These are phyloP conservation scores for Scedosporium apiospermum DNA, from an alignment of 2,329 filamentous ascomycete species.

Conservation along the genomic window DNA sequence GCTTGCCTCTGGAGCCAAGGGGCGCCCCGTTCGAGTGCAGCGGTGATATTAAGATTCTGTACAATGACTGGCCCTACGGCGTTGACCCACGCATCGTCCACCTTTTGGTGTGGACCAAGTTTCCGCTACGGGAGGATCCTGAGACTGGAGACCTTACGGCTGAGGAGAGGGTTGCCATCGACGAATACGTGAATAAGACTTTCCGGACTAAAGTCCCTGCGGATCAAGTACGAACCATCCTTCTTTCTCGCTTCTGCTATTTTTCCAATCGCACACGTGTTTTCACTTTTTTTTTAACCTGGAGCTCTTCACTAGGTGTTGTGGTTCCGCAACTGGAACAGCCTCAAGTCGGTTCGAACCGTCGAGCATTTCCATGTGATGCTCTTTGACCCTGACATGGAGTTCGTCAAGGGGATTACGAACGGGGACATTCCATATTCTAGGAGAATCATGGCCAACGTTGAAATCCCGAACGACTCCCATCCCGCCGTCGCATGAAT, in stretches of 20 bases:
- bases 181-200: slow-evolving; percentile 56
- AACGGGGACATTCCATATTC: slow-evolving; percentile 61
- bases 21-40: slow-evolving; percentile 31
- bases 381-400: slow-evolving; percentile 65
- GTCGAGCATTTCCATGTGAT: slow-evolving; percentile 95
- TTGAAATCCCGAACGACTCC: neutral
- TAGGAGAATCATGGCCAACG: slow-evolving; percentile 22
- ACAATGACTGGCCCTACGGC: slow-evolving; percentile 94
- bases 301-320: slow-evolving; percentile 19
- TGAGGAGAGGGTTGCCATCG: slow-evolving; percentile 52
- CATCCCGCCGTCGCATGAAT: neutral
- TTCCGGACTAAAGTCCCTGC: slow-evolving; percentile 48
- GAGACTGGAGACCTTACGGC: slow-evolving; percentile 58
- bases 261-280: neutral
- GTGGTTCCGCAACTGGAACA: slow-evolving; percentile 65
- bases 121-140: slow-evolving; percentile 61
- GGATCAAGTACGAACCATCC: slow-evolving; percentile 37
- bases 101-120: slow-evolving; percentile 90
- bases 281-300: neutral
- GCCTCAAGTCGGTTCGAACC: slow-evolving; percentile 73
- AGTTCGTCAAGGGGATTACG: slow-evolving; percentile 62
- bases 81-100: slow-evolving; percentile 71
- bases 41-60: slow-evolving; percentile 62
- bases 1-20: slow-evolving; percentile 24
- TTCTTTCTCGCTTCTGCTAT: neutral